These are phyloP conservation scores for Endoconidiophora polonica DNA, from an alignment of 2,329 filamentous ascomycete genomes.

Conservation along the genomic window DNA sequence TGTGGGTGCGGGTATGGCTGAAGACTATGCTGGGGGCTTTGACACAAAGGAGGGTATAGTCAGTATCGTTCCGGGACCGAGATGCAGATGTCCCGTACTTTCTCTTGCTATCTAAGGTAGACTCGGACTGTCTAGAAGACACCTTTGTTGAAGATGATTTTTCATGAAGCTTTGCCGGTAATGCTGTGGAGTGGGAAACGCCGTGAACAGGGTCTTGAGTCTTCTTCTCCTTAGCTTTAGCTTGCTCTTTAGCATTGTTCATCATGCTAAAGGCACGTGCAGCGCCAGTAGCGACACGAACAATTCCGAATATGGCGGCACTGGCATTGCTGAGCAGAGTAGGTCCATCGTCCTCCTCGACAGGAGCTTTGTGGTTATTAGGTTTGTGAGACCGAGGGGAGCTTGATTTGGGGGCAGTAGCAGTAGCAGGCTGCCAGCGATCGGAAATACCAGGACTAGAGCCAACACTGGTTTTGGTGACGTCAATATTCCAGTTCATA, in stretches of 20 bases:
- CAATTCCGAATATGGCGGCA: slow-evolving; percentile 11
- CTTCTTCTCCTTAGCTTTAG: not conserved
- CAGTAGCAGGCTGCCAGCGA: not conserved
- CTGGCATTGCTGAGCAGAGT: slow-evolving; percentile 7
- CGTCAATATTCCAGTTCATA: slow-evolving; percentile 33
- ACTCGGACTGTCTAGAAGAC: not conserved
- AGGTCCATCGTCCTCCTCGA: slow-evolving; percentile 6
- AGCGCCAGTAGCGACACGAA: slow-evolving; percentile 13
- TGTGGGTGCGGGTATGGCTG: not conserved
- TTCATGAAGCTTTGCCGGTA: not conserved
- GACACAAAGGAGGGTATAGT: not conserved
- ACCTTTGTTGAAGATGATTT: not conserved
- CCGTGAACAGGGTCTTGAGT: not conserved
- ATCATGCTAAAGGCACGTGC: slow-evolving; percentile 12
- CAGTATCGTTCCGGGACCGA: not conserved
- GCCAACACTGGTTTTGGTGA: slow-evolving; percentile 18
- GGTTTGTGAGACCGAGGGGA: not conserved
- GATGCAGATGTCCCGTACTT: slow-evolving; percentile 10
- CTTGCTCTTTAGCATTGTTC: slow-evolving; percentile 7
- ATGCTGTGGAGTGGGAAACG: not conserved
- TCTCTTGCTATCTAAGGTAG: not conserved
- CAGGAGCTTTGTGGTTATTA: not conserved
- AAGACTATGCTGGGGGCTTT: slow-evolving; percentile 8
- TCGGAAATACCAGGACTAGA: not conserved
- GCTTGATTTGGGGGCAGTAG: slow-evolving; percentile 3